Evolutionary conservation across 441 rosid genomes (phyloP).

Genomic region (Populus hybrid): DNA sequence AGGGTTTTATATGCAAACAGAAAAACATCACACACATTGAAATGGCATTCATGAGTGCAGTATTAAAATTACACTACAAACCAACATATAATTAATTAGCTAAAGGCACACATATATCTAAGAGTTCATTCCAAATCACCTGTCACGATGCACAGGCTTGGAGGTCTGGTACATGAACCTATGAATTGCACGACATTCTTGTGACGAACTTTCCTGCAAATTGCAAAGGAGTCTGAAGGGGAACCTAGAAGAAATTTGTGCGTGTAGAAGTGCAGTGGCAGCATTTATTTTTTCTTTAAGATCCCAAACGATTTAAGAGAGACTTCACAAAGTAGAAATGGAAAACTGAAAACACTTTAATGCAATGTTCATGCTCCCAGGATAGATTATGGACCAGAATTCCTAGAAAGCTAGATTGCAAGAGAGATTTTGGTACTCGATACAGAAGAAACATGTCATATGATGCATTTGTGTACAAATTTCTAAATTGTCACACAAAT

Average conservation of each 20-base stretch:
- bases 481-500: neutral
- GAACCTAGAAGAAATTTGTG: constrained; percentile 13
- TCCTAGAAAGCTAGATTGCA: neutral
- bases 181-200: constrained; percentile 60
- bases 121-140: constrained; percentile 32
- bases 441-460: neutral
- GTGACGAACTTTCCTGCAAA: constrained; percentile 61
- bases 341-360: neutral
- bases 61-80: neutral
- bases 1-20: constrained; percentile 7
- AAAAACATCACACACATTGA: neutral
- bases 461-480: neutral
- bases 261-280: neutral
- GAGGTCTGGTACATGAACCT: constrained; percentile 70
- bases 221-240: constrained; percentile 8
- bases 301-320: neutral
- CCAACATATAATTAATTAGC: neutral
- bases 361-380: neutral
- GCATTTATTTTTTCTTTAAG: constrained; percentile 1
- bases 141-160: constrained; percentile 57
- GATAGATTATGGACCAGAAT: neutral
- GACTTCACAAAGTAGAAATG: neutral
- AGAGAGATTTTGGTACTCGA: neutral
- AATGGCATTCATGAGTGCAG: constrained; percentile 2
- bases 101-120: neutral